Conservation (phyloP, 1,284 basidiomycete species). For the Inonotus hispidus region DNA sequence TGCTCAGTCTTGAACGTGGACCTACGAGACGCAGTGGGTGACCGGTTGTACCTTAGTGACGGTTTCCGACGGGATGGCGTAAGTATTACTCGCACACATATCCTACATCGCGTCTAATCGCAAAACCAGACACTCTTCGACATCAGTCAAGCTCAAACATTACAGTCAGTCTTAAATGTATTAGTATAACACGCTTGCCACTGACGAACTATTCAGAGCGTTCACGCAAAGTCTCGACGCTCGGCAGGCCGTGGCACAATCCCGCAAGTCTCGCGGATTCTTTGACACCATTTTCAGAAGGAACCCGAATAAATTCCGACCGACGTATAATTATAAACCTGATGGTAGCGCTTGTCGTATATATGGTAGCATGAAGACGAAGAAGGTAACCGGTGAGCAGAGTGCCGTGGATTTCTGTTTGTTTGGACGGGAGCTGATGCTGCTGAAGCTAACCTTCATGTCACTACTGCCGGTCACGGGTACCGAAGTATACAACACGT, state of each 20-base stretch:
- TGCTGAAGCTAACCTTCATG: constrained; percentile 71
- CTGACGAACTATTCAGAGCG: constrained; percentile 34
- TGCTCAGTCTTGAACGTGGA: constrained; percentile 79
- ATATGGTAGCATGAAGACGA: constrained; percentile 80
- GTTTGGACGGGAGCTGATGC: neutral
- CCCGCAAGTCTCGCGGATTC: constrained; percentile 64
- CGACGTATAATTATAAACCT: constrained; percentile 64
- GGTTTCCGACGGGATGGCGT: constrained; percentile 86
- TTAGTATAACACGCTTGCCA: neutral
- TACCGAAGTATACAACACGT: constrained; percentile 87
- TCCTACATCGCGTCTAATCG: neutral
- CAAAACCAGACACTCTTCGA: constrained; percentile 69
- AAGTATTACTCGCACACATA: constrained; percentile 24
- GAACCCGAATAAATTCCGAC: constrained; percentile 47
- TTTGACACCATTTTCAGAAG: constrained; percentile 51
- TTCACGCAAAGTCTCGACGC: constrained; percentile 63
- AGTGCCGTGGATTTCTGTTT: neutral
- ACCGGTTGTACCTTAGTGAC: constrained; percentile 81
- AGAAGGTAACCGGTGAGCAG: constrained; percentile 76
- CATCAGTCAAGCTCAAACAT: constrained; percentile 70
- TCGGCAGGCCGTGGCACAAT: constrained; percentile 58
- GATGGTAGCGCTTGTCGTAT: constrained; percentile 78
- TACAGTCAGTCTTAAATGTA: constrained; percentile 27
- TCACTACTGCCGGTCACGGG: constrained; percentile 92
- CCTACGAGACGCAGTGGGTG: constrained; percentile 87